Percentiles rank a stretch among this genome's conserved stretches.
Evolutionary conservation across 106 monocot species (phyloP).

Genomic region (Allium cepa): DNA sequence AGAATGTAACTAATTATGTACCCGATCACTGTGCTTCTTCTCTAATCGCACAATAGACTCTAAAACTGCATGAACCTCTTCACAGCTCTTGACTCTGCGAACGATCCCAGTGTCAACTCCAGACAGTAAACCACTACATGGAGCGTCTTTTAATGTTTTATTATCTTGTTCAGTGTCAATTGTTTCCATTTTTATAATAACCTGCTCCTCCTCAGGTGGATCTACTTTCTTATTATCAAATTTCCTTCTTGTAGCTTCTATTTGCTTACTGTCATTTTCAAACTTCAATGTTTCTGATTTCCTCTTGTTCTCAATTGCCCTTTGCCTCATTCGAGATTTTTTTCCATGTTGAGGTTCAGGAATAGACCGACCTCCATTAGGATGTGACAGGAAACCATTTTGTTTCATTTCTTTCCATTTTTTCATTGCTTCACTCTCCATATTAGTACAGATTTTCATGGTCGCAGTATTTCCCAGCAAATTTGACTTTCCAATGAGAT

Average conservation of each 20-base stretch:
- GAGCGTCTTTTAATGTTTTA: slow-evolving; percentile 1
- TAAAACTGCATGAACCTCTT: slow-evolving; percentile 11
- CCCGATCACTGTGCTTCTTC: neutral
- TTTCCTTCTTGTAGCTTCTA: neutral
- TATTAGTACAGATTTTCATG: too few species aligned
- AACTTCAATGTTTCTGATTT: neutral
- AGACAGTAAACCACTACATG: slow-evolving; percentile 14
- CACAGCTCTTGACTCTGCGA: slow-evolving; percentile 4
- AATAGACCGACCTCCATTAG: slow-evolving; percentile 9
- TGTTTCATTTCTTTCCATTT: slow-evolving; percentile 14
- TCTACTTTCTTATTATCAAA: slow-evolving; percentile 3
- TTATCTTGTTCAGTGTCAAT: neutral
- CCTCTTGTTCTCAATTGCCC: slow-evolving; percentile 1
- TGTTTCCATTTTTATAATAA: slow-evolving; percentile 3
- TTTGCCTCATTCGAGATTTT: slow-evolving; percentile 1
- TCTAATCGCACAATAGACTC: slow-evolving; percentile 2
- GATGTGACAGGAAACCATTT: slow-evolving; percentile 15
- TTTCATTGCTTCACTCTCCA: slow-evolving; percentile 14
- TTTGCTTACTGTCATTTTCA: neutral
- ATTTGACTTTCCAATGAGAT: too few species aligned
- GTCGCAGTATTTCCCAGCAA: too few species aligned
- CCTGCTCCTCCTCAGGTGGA: neutral
- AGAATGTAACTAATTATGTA: neutral
- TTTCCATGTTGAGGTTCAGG: slow-evolving; percentile 7
- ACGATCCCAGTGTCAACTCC: slow-evolving; percentile 6